A percentile compares a stretch with the other conserved stretches of the same genome.
These are phyloP conservation scores for Venturiaceae sp. DNA, from an alignment of 2,329 filamentous ascomycete genomes.

Conservation along the genomic window DNA sequence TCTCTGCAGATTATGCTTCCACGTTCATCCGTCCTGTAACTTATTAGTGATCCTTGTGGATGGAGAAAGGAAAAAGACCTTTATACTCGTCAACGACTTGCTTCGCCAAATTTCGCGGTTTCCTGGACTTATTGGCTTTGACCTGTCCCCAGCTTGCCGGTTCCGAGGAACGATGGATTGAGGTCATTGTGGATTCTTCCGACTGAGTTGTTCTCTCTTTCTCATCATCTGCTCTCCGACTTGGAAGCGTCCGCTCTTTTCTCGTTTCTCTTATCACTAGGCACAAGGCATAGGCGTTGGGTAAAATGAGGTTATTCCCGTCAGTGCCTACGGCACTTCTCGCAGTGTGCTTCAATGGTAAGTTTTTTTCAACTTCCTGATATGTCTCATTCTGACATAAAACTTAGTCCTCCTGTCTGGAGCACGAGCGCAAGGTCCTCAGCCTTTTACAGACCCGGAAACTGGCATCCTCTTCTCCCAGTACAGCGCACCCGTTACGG, in stretches of 20 bases:
- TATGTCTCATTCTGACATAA: not conserved
- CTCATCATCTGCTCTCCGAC: not conserved
- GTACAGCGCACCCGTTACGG: not conserved
- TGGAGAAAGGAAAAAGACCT: not conserved
- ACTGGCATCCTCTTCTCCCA: conserved; percentile 2
- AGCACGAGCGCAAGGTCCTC: not conserved
- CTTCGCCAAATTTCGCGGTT: not conserved
- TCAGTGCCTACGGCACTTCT: not conserved
- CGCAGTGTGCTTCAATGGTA: not conserved
- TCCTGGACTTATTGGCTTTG: not conserved
- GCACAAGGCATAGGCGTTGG: not conserved
- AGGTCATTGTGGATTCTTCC: not conserved
- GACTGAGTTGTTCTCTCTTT: not conserved
- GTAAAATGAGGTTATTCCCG: not conserved
- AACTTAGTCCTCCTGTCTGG: not conserved
- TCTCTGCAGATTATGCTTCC: no score
- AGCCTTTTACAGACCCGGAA: not conserved
- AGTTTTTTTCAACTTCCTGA: not conserved
- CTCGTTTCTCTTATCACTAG: not conserved
- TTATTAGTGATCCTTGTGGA: not conserved
- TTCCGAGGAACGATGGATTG: not conserved
- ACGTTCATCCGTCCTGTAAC: not conserved
- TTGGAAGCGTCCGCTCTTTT: not conserved
- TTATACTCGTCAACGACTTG: not conserved
- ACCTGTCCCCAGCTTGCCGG: not conserved